Base-by-base conservation (phyloP, 352 stramenopile species). In the Phytophthora europaea region DNA sequence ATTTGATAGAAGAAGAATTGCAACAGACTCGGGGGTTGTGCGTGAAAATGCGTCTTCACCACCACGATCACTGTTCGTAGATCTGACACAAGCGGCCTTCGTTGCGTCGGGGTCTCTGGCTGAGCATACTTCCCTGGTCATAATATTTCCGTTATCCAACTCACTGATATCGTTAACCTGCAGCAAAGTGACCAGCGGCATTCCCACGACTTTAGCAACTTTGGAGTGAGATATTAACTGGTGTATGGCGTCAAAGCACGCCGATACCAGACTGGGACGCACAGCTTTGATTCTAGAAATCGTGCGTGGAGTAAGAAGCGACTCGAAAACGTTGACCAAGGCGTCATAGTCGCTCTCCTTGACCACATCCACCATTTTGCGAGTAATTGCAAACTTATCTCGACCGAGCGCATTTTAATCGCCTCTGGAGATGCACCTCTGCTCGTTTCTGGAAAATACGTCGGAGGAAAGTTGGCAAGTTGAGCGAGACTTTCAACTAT, bases 321-420 rank as follows among this genome's bases (percentile, higher is more conserved):
- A 40, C 18, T 59, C 31, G 15, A 75, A 75, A 51, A 63, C 47
- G 13, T 53, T 53, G 20, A 60, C 34, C 38, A 75, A 6, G 26
- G 26, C 38, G 16, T 58, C 26, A n/a, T 23, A 62, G 12, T 58
- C 48, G 45, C 38, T 33, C 12, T 47, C 55, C 45, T 72, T 36
- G 15, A 72, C 26, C 13, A 66, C 68, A 58, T 0, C 13, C 31
- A 0, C 47, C 36, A 75, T 28, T 53, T 71, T 59, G n/a, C 31
- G 26, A 75, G 16, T 38, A 75, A 53, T 22, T 57, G 33, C 54
- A 75, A 71, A 12, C 61, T 66, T 28, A 54, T 71, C 20, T 71
- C 36, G 28, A 67, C 34, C 9, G 23, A 70, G 1, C 67, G 40
- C 16, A 22, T 22, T 50, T 50, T 12, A n/a, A 50, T 50, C 22